These are phyloP conservation scores for Quercus glauca DNA, from an alignment of 306 rosid genomes.

Conservation along the genomic window DNA sequence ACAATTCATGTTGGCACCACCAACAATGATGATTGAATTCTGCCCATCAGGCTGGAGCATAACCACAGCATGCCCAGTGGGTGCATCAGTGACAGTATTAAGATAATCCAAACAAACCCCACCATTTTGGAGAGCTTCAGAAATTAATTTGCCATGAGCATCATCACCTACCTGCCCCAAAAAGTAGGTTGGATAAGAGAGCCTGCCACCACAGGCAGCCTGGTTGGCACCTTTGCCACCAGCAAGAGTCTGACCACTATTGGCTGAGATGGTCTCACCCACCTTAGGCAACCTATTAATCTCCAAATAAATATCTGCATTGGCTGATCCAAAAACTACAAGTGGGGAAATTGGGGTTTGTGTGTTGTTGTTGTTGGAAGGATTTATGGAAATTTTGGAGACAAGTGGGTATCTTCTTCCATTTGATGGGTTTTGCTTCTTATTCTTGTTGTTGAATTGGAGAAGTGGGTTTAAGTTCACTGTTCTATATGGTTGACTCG, in stretches of 20 bases:
- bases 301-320: conserved; percentile 86
- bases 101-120: conserved; percentile 60
- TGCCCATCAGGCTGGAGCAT: conserved; percentile 83
- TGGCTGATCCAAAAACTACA: conserved; percentile 87
- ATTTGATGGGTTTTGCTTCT: conserved; percentile 13
- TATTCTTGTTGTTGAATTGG: conserved; percentile 25
- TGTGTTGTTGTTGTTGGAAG: conserved; percentile 16
- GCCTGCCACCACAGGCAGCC: conserved; percentile 72
- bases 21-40: conserved; percentile 81
- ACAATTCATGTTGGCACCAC: conserved; percentile 74
- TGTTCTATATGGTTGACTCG: not conserved
- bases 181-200: conserved; percentile 74
- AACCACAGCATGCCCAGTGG: conserved; percentile 85
- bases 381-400: conserved; percentile 30
- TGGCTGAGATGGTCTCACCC: conserved; percentile 79
- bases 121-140: conserved; percentile 47
- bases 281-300: conserved; percentile 61
- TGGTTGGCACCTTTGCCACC: conserved; percentile 93
- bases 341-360: conserved; percentile 38
- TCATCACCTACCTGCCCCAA: conserved; percentile 83
- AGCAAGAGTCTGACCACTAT: conserved; percentile 64
- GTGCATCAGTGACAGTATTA: conserved; percentile 31
- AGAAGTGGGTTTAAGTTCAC: conserved; percentile 32
- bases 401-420: conserved; percentile 27
- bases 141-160: conserved; percentile 61